These are phyloP conservation scores for Cucurbita pepo DNA, from an alignment of 306 rosid genomes.

Conservation along the genomic window DNA sequence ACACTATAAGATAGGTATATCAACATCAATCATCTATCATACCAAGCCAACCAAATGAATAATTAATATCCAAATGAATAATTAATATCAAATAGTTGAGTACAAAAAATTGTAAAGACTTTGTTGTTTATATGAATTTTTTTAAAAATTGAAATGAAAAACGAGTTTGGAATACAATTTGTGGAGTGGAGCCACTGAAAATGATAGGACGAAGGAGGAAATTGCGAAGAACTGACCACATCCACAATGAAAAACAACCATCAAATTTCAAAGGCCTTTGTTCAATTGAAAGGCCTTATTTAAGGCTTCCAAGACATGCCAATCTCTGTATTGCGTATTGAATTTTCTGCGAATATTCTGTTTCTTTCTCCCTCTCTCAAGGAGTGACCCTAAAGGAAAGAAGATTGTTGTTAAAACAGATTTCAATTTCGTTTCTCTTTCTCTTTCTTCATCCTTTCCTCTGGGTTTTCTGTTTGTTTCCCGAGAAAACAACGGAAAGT, in stretches of 20 bases:
- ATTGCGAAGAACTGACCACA: neutral
- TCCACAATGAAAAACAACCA: neutral
- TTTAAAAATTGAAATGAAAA: too few species aligned
- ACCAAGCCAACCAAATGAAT: too few species aligned
- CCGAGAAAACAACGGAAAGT: conserved; percentile 14
- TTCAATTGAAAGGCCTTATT: neutral
- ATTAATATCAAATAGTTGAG: too few species aligned
- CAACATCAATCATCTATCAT: too few species aligned
- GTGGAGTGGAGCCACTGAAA: neutral
- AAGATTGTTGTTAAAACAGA: neutral
- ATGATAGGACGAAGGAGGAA: neutral
- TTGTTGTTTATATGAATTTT: too few species aligned
- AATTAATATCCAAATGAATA: too few species aligned
- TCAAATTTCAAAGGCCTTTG: neutral
- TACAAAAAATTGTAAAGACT: too few species aligned
- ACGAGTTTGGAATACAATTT: too few species aligned
- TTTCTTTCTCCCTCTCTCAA: neutral
- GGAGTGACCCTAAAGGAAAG: conserved; percentile 10
- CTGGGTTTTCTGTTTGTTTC: conserved; percentile 1
- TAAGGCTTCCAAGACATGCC: neutral
- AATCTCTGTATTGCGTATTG: neutral
- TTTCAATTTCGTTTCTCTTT: neutral
- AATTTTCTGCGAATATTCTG: neutral
- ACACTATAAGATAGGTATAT: too few species aligned
- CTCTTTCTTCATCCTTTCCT: neutral